Evolutionary conservation across 306 rosid genomes (phyloP).

Genomic region (Cicer arietinum): DNA sequence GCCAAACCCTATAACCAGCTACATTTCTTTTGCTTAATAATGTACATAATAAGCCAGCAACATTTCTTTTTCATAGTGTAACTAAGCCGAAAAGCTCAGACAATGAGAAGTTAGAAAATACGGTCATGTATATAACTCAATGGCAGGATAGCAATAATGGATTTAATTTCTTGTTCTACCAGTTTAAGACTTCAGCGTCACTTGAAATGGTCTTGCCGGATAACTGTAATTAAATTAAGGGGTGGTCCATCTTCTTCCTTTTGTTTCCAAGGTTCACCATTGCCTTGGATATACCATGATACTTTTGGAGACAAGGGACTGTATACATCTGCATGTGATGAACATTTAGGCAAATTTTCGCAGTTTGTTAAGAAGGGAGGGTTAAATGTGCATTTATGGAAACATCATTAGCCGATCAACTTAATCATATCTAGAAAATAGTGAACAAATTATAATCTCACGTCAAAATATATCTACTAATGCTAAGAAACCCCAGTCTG

Average conservation of each 20-base stretch:
- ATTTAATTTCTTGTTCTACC: constrained; percentile 33
- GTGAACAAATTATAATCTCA: constrained; percentile 24
- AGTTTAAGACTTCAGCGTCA: constrained; percentile 38
- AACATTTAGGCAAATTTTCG: constrained; percentile 31
- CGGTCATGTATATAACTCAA: constrained; percentile 37
- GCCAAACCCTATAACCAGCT: constrained; percentile 20
- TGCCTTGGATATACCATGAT: constrained; percentile 73
- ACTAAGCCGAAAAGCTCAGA: constrained; percentile 28
- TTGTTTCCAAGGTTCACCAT: constrained; percentile 70
- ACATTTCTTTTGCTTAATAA: constrained; percentile 26
- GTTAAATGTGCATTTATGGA: constrained; percentile 7
- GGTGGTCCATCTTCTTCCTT: constrained; percentile 66
- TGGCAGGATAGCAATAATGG: constrained; percentile 1
- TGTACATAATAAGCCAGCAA: constrained; percentile 23
- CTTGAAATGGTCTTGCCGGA: constrained; percentile 78
- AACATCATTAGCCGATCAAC: constrained; percentile 30
- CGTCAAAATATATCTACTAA: constrained; percentile 16
- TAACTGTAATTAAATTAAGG: constrained; percentile 59
- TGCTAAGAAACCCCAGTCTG: constrained; percentile 22
- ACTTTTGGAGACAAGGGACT: constrained; percentile 79
- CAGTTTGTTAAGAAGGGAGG: constrained; percentile 1
- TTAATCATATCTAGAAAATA: constrained; percentile 28
- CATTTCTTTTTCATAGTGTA: neutral
- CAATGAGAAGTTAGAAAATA: neutral
- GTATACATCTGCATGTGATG: constrained; percentile 63